Evolutionary conservation across 177 flowering plant genomes (phyloP).

Genomic region (Telopea speciosissima): DNA sequence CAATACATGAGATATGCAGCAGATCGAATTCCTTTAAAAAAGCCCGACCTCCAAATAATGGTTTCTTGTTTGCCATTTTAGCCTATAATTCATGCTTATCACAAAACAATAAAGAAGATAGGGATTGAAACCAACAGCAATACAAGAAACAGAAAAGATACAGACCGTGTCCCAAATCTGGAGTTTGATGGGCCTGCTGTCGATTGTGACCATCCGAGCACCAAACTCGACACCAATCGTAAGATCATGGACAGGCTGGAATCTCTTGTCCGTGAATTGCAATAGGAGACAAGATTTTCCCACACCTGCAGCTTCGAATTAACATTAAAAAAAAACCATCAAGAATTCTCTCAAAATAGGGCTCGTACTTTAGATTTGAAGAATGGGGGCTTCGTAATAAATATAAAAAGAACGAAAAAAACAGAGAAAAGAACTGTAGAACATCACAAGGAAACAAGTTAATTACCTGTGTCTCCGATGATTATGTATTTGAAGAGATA

Average conservation of each 20-base stretch:
- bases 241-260: not conserved
- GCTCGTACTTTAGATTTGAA: not conserved
- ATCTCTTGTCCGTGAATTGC: not conserved
- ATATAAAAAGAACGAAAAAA: no score
- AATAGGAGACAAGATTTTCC: not conserved
- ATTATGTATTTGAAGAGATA: constrained; percentile 53
- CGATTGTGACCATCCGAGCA: not conserved
- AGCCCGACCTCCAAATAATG: no score
- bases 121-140: no score
- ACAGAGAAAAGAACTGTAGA: not conserved
- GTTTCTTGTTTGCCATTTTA: no score
- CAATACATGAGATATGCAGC: no score
- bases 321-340: no score
- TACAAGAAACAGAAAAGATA: not conserved
- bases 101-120: no score
- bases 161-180: not conserved
- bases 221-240: not conserved
- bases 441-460: not conserved
- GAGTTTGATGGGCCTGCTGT: not conserved
- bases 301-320: not conserved
- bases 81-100: no score
- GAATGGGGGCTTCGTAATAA: not conserved
- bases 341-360: not conserved
- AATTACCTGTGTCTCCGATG: constrained; percentile 70
- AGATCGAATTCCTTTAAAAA: no score